These are phyloP conservation scores for Boletellus sp. DNA, from an alignment of 768 basidiomycete genomes.

Conservation along the genomic window DNA sequence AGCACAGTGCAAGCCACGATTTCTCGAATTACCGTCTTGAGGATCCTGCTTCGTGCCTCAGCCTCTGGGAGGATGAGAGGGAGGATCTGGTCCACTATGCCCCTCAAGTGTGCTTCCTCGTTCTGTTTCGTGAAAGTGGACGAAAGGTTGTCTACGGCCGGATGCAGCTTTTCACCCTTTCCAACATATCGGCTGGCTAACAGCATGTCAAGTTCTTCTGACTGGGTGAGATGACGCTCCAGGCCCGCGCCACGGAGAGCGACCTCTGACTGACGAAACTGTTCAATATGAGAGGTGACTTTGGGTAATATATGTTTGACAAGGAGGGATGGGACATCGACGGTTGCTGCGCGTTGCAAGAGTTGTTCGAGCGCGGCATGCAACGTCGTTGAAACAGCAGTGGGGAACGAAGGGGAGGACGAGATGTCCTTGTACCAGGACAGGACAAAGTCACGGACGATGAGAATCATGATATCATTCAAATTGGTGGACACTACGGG, in stretches of 20 bases:
- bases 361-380: conserved; percentile 62
- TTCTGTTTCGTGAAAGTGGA: conserved; percentile 86
- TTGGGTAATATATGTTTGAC: conserved; percentile 87
- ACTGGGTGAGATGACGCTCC: conserved; percentile 80
- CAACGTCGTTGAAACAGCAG: conserved; percentile 72
- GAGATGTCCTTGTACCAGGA: conserved; percentile 90
- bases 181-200: conserved; percentile 77
- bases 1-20: conserved; percentile 78
- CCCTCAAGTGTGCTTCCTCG: conserved; percentile 80
- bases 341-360: conserved; percentile 46
- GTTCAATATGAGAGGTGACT: conserved; percentile 84
- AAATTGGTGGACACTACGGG: conserved; percentile 66
- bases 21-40: conserved; percentile 76
- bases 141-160: conserved; percentile 84
- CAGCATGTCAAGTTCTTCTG: conserved; percentile 84
- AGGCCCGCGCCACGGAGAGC: conserved; percentile 78
- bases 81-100: conserved; percentile 66
- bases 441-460: conserved; percentile 83
- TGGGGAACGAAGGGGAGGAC: conserved; percentile 82
- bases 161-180: conserved; percentile 67
- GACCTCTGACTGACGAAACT: conserved; percentile 86
- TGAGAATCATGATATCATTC: conserved; percentile 76
- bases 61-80: conserved; percentile 71
- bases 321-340: conserved; percentile 73
- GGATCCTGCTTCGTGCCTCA: conserved; percentile 65